Evolutionary conservation across 176 grass and related monocot genomes (phyloP), one percentile per base, ranked within the genome.

Genomic region (Eragrostis nindensis): DNA sequence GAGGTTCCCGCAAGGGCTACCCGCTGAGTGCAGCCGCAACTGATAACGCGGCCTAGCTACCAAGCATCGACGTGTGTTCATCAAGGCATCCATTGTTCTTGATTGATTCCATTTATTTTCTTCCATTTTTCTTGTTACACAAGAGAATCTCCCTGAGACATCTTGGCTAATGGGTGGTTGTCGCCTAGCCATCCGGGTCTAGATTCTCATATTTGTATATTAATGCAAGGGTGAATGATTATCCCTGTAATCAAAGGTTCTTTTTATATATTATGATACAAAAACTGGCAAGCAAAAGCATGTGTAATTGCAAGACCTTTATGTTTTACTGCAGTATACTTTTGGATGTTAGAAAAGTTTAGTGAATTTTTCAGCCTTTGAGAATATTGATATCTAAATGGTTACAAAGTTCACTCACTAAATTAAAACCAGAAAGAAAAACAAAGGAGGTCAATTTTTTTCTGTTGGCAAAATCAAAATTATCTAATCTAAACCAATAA

Each of bases 1-100:
- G 71, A 18, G 87, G 1, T 89, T 89, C 78, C 71, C 87, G 1
- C 29, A 77, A 40, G 87, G 87, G 0, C 56, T 89, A 1, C 87
- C 87, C 1, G 72, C 71, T 0, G 87, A 89, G 57, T 89, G 87
- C 73, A 64, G 41, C 40, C 87, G 82, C 66, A 42, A 64, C 48
- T 79, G 45, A 79, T 21, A 4, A 10, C n/a, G n/a, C n/a, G n/a
- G n/a, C 3, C 13, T 11, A 11, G 0, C 66, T 3, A 6, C 16
- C 13, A 7, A 16, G 42, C 32, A 36, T 36, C 32, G 32, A 36
- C 32, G 32, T 15, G 17, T 22, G 59, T 59, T 39, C 56, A 11
- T 19, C 41, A 3, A 45, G 10, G 3, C 26, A 15, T 49, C 11
- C 17, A 64, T 77, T 55, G 24, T 21, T 30, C 15, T 32, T 57